These are phyloP conservation scores for Eucalyptus globulus DNA, from an alignment of 345 rosid species.

Conservation along the genomic window DNA sequence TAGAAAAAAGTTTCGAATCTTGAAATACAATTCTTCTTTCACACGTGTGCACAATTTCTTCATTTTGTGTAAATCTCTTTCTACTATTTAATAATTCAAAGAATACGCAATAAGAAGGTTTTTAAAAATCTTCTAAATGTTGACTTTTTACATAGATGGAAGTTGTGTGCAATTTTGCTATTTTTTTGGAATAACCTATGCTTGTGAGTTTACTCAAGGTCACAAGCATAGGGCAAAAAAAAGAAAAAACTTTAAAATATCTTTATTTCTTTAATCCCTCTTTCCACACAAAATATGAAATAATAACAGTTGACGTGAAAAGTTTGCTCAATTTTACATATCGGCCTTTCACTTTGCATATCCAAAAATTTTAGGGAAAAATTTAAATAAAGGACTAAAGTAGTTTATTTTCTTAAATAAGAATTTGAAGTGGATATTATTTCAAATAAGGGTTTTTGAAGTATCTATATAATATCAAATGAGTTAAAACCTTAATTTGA, in stretches of 20 bases:
- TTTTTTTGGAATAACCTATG: too few relatives aligned
- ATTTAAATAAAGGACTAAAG: accelerated
- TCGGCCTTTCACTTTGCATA: not conserved
- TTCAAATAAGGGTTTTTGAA: accelerated
- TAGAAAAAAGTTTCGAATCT: not conserved
- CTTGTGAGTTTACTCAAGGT: not conserved
- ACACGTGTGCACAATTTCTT: not conserved
- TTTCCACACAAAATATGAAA: not conserved
- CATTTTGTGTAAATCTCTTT: not conserved
- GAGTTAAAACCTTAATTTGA: too few relatives aligned
- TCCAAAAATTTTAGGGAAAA: not conserved
- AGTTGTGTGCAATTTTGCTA: not conserved
- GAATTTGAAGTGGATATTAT: too few relatives aligned
- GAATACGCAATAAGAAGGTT: accelerated
- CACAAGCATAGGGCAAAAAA: not conserved
- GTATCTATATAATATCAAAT: too few relatives aligned
- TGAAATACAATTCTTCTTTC: not conserved
- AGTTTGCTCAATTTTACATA: too few relatives aligned
- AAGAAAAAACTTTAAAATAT: too few relatives aligned
- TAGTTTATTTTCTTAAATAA: too few relatives aligned
- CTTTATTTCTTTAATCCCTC: not conserved
- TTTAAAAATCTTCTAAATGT: too few relatives aligned
- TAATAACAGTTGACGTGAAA: not conserved
- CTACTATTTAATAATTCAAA: not conserved
- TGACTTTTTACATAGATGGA: not conserved